Evolutionary conservation across 2,329 filamentous ascomycete genomes (phyloP).

Genomic region (Penicillium capsulatum): DNA sequence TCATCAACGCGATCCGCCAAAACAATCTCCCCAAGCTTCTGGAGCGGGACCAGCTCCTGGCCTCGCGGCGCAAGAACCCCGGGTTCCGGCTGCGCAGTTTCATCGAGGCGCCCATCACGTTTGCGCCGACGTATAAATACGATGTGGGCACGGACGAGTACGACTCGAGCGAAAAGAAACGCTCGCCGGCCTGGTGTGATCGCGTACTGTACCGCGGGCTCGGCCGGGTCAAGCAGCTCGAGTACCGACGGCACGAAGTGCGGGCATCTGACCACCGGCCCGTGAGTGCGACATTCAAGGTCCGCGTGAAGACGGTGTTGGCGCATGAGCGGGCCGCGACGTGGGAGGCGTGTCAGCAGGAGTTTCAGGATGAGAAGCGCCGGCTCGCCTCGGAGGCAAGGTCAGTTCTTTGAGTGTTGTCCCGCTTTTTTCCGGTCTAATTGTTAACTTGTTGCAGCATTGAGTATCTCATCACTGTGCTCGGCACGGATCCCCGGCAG

Average conservation of each 20-base stretch:
- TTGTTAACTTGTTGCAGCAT: slow-evolving; percentile 44
- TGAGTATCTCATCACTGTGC: slow-evolving; percentile 61
- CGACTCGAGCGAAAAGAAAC: slow-evolving; percentile 89
- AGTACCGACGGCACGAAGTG: slow-evolving; percentile 86
- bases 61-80: slow-evolving; percentile 83
- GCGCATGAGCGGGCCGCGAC: slow-evolving; percentile 60
- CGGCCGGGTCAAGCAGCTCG: slow-evolving; percentile 77
- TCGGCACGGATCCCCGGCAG: slow-evolving; percentile 54
- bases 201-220: slow-evolving; percentile 79
- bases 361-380: slow-evolving; percentile 68
- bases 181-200: slow-evolving; percentile 95
- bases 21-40: slow-evolving; percentile 81
- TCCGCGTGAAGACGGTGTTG: slow-evolving; percentile 79
- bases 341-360: slow-evolving; percentile 69
- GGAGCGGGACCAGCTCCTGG: slow-evolving; percentile 87
- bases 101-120: slow-evolving; percentile 83
- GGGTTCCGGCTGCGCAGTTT: slow-evolving; percentile 85
- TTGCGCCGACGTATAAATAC: slow-evolving; percentile 97
- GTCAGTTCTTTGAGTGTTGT: slow-evolving; percentile 51
- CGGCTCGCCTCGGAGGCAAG: slow-evolving; percentile 68
- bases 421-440: background rate
- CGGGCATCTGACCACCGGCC: slow-evolving; percentile 88
- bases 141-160: slow-evolving; percentile 93
- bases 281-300: slow-evolving; percentile 77
- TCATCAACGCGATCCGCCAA: slow-evolving; percentile 76